Evolutionary conservation across 768 basidiomycete species (phyloP), one percentile per base, ranked within the genome.

Genomic region (Russula virescens): DNA sequence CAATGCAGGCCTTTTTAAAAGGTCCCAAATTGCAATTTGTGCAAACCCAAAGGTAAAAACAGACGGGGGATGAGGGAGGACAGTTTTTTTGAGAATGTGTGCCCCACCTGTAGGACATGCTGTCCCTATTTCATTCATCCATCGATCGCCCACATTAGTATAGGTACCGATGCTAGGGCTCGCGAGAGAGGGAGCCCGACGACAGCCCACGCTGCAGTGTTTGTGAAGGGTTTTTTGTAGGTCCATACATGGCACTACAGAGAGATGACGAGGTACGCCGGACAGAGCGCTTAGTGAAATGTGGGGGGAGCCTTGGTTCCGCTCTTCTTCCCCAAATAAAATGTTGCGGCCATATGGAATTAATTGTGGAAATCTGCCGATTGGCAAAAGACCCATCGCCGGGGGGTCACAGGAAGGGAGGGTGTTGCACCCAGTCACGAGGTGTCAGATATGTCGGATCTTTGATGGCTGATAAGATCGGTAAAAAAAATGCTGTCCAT

Each of bases 391-490:
- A 18, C 35, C 21, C 38, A 48, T 35, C 38, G 38, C 23, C 38
- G 42, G 35, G 45, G 11, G 25, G 52, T 55, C 47, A 21, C 42
- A 55, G 51, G 16, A 26, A 45, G 7, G 4, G 38, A 26, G 43
- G 25, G 38, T 28, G 28, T 43, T 10, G 13, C 38, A 55, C 26
- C 26, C 19, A 7, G 63, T 53, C 64, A 64, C 55, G 60, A 60
- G 64, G 52, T 49, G 55, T 48, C 49, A 43, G 38, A 61, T 67
- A n/a, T n/a, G n/a, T n/a, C n/a, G 34, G 66, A 61, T 67, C 56
- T 42, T 23, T 47, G 66, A 67, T 67, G 42, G 54, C 55, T 50
- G 66, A 67, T 67, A 67, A 67, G 66, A 67, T 67, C 53, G 34
- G 51, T 48, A 21, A 26, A 48, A 46, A 56, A 35, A 31, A 35